Conservation (phyloP, 2,329 filamentous ascomycete species). For the Dendrostoma leiphaemia region DNA sequence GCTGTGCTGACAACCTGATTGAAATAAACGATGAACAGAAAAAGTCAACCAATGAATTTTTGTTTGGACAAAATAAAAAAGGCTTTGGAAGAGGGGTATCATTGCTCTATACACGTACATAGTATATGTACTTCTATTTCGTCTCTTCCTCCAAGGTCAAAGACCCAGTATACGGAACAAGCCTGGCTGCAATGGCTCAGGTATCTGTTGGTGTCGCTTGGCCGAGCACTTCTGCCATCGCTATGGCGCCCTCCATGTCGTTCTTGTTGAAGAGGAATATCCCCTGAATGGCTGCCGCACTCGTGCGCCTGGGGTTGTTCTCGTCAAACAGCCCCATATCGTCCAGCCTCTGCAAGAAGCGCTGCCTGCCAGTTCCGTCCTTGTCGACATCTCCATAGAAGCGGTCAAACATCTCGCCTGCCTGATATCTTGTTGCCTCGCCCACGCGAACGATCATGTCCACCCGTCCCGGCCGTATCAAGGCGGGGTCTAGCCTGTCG, state of each 20-base stretch:
- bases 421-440: conserved; percentile 82
- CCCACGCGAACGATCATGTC: conserved; percentile 91
- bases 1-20: too few relatives aligned
- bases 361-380: conserved; percentile 58
- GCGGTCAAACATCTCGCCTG: conserved; percentile 84
- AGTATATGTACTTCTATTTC: background rate
- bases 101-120: background rate
- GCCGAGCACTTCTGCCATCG: conserved; percentile 65
- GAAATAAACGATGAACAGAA: too few relatives aligned
- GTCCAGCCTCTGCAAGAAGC: conserved; percentile 70
- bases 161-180: background rate
- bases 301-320: conserved; percentile 57
- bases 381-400: conserved; percentile 85
- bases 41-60: too few relatives aligned
- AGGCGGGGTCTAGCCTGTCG: conserved; percentile 81
- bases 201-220: conserved; percentile 14
- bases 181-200: background rate
- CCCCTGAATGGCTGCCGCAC: conserved; percentile 89
- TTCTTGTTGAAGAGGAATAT: conserved; percentile 95
- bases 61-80: background rate
- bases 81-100: conserved; percentile 4
- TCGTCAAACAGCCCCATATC: conserved; percentile 69
- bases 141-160: background rate
- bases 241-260: conserved; percentile 81
- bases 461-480: conserved; percentile 87